These are phyloP conservation scores for Yamadazyma siamensis DNA, from an alignment of 1,139 yeast genomes.

Conservation along the genomic window DNA sequence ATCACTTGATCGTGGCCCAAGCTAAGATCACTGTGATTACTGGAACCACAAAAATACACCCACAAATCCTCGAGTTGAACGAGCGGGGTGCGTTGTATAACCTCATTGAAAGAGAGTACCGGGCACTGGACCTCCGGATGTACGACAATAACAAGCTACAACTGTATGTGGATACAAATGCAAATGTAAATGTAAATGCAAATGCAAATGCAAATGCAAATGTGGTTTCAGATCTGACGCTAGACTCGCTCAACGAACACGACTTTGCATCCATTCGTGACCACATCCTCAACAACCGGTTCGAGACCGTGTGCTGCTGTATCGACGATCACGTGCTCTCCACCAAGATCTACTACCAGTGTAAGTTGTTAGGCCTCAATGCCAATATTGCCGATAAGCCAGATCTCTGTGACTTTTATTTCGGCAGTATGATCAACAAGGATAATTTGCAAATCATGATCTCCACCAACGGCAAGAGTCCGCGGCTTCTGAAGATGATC, in stretches of 20 bases:
- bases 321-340: conserved; percentile 69
- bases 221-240: no score
- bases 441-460: conserved; percentile 84
- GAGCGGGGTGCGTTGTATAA: conserved; percentile 41
- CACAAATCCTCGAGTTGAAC: conserved; percentile 36
- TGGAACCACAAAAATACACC: conserved; percentile 41
- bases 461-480: conserved; percentile 80
- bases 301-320: conserved; percentile 71
- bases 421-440: conserved; percentile 73
- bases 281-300: conserved; percentile 35
- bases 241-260: conserved; percentile 20
- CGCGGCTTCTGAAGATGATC: conserved; percentile 66
- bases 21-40: conserved; percentile 70
- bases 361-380: conserved; percentile 54
- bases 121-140: conserved; percentile 45
- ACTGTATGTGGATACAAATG: conserved; percentile 4
- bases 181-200: no score
- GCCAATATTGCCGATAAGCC: conserved; percentile 89
- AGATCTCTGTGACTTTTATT: conserved; percentile 77
- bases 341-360: conserved; percentile 54
- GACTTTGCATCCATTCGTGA: conserved; percentile 33
- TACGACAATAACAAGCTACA: conserved; percentile 29
- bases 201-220: no score
- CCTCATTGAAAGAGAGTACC: conserved; percentile 40
- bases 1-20: conserved; percentile 64